A percentile compares a stretch with the other conserved stretches of the same genome.
phyloP scores from a whole-genome alignment of 371 early-diverging fungal genomes.

The Mucor velutinosus region DNA sequence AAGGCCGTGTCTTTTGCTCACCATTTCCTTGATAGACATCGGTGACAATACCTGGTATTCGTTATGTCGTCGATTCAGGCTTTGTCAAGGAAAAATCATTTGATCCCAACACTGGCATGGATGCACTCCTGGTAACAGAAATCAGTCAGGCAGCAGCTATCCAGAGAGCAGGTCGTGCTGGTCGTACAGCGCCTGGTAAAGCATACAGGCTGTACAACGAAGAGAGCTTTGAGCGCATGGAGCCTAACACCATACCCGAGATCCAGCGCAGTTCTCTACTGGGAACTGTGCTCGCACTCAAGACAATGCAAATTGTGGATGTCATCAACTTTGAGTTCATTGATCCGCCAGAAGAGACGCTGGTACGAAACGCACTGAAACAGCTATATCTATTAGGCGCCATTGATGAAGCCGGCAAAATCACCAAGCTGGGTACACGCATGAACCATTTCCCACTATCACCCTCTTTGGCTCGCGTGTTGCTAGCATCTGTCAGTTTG shows the following conservation, averaged over 20 bases:
- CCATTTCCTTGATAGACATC: slow-evolving; percentile 32
- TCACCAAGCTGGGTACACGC: slow-evolving; percentile 91
- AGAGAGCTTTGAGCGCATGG: slow-evolving; percentile 83
- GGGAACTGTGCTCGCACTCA: slow-evolving; percentile 86
- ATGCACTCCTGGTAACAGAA: slow-evolving; percentile 81
- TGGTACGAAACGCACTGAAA: slow-evolving; percentile 83
- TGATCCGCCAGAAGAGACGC: slow-evolving; percentile 89
- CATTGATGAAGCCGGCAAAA: slow-evolving; percentile 83
- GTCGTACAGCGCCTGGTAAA: slow-evolving; percentile 88
- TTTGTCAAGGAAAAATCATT: slow-evolving; percentile 90
- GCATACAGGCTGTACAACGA: slow-evolving; percentile 95
- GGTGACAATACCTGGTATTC: slow-evolving; percentile 89
- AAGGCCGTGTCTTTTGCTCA: slow-evolving; percentile 29
- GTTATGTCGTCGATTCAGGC: slow-evolving; percentile 93
- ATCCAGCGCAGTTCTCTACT: slow-evolving; percentile 93
- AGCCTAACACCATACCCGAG: slow-evolving; percentile 90
- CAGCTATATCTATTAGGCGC: slow-evolving; percentile 96
- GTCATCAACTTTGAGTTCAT: slow-evolving; percentile 95
- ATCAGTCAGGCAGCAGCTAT: slow-evolving; percentile 92
- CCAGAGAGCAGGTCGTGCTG: slow-evolving; percentile 99
- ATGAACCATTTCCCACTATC: slow-evolving; percentile 97
- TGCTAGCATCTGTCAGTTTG: slow-evolving; percentile 68
- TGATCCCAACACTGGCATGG: slow-evolving; percentile 81
- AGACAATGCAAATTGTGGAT: slow-evolving; percentile 91
- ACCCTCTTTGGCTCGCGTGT: slow-evolving; percentile 89